A percentile compares a stretch with the other conserved stretches of the same genome.
phyloP scores from a whole-genome alignment of 2,329 filamentous ascomycete genomes.

The Colletotrichum cuscutae region DNA sequence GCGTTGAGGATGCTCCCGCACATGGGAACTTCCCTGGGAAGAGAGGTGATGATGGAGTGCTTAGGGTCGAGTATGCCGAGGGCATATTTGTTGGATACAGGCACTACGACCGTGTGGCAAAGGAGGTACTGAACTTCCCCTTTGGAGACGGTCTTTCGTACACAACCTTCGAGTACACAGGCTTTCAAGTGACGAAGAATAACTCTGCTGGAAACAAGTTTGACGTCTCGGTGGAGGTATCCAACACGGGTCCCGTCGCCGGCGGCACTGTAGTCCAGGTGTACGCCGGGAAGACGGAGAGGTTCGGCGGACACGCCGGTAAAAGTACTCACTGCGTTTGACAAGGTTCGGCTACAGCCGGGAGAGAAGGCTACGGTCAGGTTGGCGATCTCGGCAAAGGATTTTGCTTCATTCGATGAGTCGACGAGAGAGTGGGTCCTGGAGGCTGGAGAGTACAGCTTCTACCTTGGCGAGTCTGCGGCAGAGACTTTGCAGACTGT shows the following conservation, averaged over 20 bases:
- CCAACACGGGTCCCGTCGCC: conserved; percentile 65
- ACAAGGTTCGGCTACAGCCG: conserved; percentile 40
- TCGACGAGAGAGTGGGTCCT: conserved; percentile 41
- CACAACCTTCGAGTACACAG: conserved; percentile 66
- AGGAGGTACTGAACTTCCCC: conserved; percentile 69
- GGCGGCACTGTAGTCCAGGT: conserved; percentile 67
- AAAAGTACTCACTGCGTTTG: conserved; percentile 44
- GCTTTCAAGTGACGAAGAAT: conserved; percentile 49
- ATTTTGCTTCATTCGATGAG: conserved; percentile 44
- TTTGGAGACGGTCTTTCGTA: conserved; percentile 76
- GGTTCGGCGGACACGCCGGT: conserved; percentile 34
- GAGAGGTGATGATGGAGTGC: conserved; percentile 49
- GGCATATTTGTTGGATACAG: conserved; percentile 77
- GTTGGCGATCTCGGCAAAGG: conserved; percentile 36
- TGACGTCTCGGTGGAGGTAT: conserved; percentile 60
- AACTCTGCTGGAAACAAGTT: conserved; percentile 52
- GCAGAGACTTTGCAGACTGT: conserved; percentile 35
- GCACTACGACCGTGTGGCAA: conserved; percentile 70
- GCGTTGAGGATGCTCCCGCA: conserved; percentile 70
- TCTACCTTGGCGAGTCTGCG: conserved; percentile 41
- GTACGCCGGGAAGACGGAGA: conserved; percentile 49
- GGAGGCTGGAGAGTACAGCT: conserved; percentile 39
- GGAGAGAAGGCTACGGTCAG: conserved; percentile 34
- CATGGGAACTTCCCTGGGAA: conserved; percentile 70
- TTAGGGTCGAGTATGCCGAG: conserved; percentile 74